Evolutionary conservation across 345 rosid species (phyloP).

Genomic region (Eucalyptus shirleyi): DNA sequence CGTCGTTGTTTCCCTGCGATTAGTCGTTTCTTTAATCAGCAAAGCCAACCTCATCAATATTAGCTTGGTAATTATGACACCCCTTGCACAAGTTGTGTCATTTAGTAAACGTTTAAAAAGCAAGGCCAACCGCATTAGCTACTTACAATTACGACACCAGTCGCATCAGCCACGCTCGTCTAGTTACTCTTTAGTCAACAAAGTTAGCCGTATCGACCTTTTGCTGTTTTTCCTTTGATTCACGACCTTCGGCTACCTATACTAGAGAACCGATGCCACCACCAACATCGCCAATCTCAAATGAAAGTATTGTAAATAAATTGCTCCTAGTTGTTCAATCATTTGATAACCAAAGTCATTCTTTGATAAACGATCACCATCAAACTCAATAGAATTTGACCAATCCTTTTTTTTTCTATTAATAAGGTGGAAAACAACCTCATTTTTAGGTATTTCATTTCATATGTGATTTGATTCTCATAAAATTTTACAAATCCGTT

Average conservation of each 20-base stretch:
- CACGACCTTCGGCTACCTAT: neutral
- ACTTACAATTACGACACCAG: neutral
- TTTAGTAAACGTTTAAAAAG: neutral
- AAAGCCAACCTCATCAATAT: neutral
- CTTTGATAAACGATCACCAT: no score
- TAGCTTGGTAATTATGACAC: neutral
- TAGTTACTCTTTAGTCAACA: neutral
- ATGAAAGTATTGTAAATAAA: neutral
- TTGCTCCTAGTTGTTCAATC: neutral
- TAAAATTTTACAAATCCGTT: no score
- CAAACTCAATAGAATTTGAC: no score
- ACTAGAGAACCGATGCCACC: neutral
- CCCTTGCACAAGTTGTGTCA: neutral
- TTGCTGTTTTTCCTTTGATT: neutral
- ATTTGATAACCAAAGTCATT: neutral
- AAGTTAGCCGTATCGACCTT: neutral
- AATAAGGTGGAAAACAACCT: neutral
- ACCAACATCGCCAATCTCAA: no score
- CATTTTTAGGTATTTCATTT: no score
- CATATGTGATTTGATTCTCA: no score
- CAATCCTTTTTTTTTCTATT: neutral
- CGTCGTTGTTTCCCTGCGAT: neutral
- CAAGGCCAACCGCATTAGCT: neutral
- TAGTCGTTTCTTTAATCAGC: neutral
- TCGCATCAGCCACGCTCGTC: accelerated